Evolutionary conservation across 1,284 basidiomycete species (phyloP).

Genomic region (Cryptococcus sp.): DNA sequence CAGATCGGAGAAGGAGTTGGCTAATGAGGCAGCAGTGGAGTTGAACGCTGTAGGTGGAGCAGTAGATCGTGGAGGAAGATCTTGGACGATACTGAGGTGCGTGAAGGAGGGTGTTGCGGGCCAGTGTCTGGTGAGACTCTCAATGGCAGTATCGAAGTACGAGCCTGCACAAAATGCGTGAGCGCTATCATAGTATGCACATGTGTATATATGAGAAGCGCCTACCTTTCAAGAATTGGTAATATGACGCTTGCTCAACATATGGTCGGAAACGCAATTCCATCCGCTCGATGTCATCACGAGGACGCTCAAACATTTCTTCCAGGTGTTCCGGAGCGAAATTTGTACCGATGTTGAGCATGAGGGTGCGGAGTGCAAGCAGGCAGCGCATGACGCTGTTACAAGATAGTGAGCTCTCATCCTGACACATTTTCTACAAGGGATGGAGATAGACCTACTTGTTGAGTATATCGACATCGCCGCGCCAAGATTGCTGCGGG

Average conservation of each 20-base stretch:
- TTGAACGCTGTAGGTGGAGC: slow-evolving; percentile 37
- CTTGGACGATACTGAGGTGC: slow-evolving; percentile 52
- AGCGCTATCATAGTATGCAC: not conserved
- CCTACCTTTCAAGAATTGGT: slow-evolving; percentile 52
- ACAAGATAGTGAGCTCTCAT: not conserved
- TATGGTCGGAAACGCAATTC: slow-evolving; percentile 53
- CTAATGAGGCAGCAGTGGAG: slow-evolving; percentile 16
- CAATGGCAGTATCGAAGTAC: slow-evolving; percentile 54
- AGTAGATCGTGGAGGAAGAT: slow-evolving; percentile 48
- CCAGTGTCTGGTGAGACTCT: slow-evolving; percentile 47
- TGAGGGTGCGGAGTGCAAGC: slow-evolving; percentile 36
- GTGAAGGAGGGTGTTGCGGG: slow-evolving; percentile 43
- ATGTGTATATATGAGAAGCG: not conserved
- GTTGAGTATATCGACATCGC: slow-evolving; percentile 53
- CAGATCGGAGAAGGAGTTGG: slow-evolving; percentile 23
- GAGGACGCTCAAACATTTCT: slow-evolving; percentile 48
- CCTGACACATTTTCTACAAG: not conserved
- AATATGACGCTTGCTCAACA: slow-evolving; percentile 52
- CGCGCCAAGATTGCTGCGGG: slow-evolving; percentile 46
- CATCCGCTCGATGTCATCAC: slow-evolving; percentile 41
- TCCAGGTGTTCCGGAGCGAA: slow-evolving; percentile 54
- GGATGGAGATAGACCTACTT: slow-evolving; percentile 35
- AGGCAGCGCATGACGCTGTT: slow-evolving; percentile 46
- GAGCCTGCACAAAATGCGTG: slow-evolving; percentile 33
- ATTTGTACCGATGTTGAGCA: slow-evolving; percentile 53